Percentiles rank a stretch among this genome's conserved stretches.
Conservation (phyloP, 768 basidiomycete species). For the Boletus barrowsii region DNA sequence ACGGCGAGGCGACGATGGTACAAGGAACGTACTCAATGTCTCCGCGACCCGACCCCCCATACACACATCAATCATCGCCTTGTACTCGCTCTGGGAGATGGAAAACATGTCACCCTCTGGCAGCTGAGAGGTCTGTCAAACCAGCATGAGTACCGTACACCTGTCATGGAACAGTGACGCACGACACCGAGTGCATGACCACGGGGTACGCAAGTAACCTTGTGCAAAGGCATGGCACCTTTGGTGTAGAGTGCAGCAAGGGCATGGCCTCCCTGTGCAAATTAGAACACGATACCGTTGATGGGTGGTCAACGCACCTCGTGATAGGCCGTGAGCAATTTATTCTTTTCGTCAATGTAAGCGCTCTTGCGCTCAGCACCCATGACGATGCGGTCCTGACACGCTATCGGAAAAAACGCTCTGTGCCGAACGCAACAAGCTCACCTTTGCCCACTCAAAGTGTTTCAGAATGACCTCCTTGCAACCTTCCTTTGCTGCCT, state of each 20-base stretch:
- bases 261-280: constrained; percentile 78
- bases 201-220: constrained; percentile 96
- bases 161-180: constrained; percentile 29
- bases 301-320: constrained; percentile 52
- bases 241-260: constrained; percentile 92
- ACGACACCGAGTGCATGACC: constrained; percentile 90
- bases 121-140: constrained; percentile 64
- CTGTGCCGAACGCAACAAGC: neutral
- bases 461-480: constrained; percentile 71
- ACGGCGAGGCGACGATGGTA: neutral
- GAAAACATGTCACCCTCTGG: constrained; percentile 78
- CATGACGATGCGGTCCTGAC: constrained; percentile 90
- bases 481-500: constrained; percentile 84
- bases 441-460: constrained; percentile 97
- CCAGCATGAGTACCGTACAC: constrained; percentile 8
- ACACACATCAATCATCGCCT: constrained; percentile 83
- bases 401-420: neutral
- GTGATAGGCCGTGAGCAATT: constrained; percentile 92
- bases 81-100: constrained; percentile 68
- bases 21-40: constrained; percentile 62
- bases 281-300: constrained; percentile 6
- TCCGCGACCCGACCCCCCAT: constrained; percentile 97
- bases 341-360: constrained; percentile 83
- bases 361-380: constrained; percentile 91
- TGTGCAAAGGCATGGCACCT: constrained; percentile 95